Percentiles rank a stretch among this genome's conserved stretches.
These are phyloP conservation scores for Lentinula sp. DNA, from an alignment of 768 basidiomycete genomes.

Conservation along the genomic window DNA sequence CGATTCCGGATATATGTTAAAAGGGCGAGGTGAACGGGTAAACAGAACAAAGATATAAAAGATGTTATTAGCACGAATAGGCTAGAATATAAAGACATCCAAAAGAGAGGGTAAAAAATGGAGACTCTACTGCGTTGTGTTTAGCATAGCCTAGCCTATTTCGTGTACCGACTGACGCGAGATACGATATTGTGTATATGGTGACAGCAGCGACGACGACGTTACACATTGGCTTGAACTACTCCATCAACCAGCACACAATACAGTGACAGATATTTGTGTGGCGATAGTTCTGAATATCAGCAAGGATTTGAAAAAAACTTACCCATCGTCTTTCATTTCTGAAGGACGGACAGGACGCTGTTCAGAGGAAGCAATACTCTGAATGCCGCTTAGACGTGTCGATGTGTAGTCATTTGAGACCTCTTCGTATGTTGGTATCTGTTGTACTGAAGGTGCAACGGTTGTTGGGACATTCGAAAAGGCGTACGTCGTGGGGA, in stretches of 20 bases:
- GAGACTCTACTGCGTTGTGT: constrained; percentile 72
- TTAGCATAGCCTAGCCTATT: constrained; percentile 75
- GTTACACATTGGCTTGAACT: not conserved
- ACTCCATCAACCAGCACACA: not conserved
- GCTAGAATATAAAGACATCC: constrained; percentile 56
- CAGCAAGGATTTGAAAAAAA: not conserved
- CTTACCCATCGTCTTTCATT: constrained; percentile 97
- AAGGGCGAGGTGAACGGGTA: not conserved
- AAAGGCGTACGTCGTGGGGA: constrained; percentile 7
- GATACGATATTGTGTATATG: constrained; percentile 15
- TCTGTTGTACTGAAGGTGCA: constrained; percentile 73
- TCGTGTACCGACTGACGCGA: constrained; percentile 29
- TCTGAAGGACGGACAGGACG: constrained; percentile 78
- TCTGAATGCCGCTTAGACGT: constrained; percentile 25
- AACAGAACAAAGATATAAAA: constrained; percentile 21
- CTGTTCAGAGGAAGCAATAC: constrained; percentile 38
- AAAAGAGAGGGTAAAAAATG: constrained; percentile 42
- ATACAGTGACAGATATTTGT: not conserved
- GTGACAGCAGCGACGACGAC: constrained; percentile 3
- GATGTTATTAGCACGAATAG: constrained; percentile 73
- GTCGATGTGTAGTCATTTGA: constrained; percentile 10
- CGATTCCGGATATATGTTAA: not conserved
- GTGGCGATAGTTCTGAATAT: not conserved
- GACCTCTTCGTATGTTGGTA: constrained; percentile 69
- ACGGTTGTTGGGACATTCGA: constrained; percentile 43